Base-by-base conservation (phyloP, 1,139 yeast species). In the Saccharomycopsis crataegensis region DNA sequence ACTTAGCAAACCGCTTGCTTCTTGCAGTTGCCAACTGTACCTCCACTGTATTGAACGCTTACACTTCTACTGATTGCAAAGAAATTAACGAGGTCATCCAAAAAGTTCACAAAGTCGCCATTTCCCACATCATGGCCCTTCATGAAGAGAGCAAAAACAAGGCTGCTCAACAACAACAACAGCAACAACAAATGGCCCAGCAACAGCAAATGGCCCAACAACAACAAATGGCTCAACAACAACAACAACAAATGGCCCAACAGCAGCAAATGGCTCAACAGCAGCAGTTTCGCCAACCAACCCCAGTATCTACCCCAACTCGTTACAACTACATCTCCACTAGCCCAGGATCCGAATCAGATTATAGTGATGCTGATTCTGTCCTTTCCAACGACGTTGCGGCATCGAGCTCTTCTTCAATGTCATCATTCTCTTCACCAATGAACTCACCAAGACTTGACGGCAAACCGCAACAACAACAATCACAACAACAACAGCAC, bases 41-140 rank as follows among this genome's bases (percentile, higher is more conserved):
- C 8, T 53, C 50, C 28, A 55, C 57, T 9, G 52, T 56, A 40
- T 48, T 54, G 38, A 49, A 49, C 31, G 50, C 54, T 4, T 56
- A 54, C 43, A 54, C 56, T 14, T 42, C 56, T 11, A 46, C 55
- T 11, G 57, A 56, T 14, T 28, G 32, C 34, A 46, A 41, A 22
- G 56, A 54, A 47, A 44, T 54, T 43, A 54, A 54, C 33, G 59
- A 56, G 9, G 43, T 49, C 37, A 50, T 56, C 14, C 12, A 48
- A 6, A 51, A 52, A 50, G 57, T 56, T 12, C 53, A 56, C 45
- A 54, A 56, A 45, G 59, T 54, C 8, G 55, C 57, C 22, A 57
- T 56, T 31, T 54, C 57, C 17, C 59, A 56, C 42, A 54, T 56
- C 17, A 51, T 56, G 59, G 59, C 59, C 3, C 46, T 56, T 14